These are phyloP conservation scores for Heterobasidion irregulare DNA, from an alignment of 1,284 basidiomycete species.

Conservation along the genomic window DNA sequence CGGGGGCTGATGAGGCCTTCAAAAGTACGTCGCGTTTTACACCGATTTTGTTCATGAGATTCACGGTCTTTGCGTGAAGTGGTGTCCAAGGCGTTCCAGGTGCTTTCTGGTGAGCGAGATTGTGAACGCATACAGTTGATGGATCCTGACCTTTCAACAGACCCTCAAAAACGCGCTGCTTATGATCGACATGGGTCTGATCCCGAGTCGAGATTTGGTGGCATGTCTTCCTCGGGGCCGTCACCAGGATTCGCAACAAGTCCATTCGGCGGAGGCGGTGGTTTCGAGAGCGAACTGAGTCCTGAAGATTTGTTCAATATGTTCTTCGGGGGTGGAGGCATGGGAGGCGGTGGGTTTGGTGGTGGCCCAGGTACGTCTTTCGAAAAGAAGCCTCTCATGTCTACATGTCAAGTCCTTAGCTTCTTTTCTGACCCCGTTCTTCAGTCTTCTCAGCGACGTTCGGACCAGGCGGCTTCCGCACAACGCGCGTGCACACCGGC, in stretches of 20 bases:
- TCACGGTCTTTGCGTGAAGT: conserved; percentile 39
- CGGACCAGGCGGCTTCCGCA: conserved; percentile 71
- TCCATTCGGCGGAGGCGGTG: conserved; percentile 27
- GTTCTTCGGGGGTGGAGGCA: conserved; percentile 78
- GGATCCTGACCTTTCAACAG: conserved; percentile 27
- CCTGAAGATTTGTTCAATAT: conserved; percentile 98
- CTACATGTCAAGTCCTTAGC: not conserved
- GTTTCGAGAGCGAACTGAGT: conserved; percentile 80
- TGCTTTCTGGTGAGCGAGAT: conserved; percentile 62
- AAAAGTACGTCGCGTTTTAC: conserved; percentile 60
- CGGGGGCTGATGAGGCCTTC: conserved; percentile 98
- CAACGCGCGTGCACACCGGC: conserved; percentile 41
- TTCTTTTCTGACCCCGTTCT: not conserved
- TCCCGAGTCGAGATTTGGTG: conserved; percentile 72
- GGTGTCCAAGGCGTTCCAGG: conserved; percentile 97
- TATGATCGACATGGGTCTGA: conserved; percentile 85
- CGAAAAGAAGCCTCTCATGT: not conserved
- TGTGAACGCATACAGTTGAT: not conserved
- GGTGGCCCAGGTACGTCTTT: conserved; percentile 37
- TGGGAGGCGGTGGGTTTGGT: conserved; percentile 41
- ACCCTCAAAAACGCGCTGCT: conserved; percentile 85
- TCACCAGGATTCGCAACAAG: conserved; percentile 42
- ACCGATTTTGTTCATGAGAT: not conserved
- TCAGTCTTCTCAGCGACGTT: conserved; percentile 70
- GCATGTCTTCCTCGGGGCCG: conserved; percentile 55